phyloP scores from a whole-genome alignment of 768 basidiomycete species.

The Trametes elegans region DNA sequence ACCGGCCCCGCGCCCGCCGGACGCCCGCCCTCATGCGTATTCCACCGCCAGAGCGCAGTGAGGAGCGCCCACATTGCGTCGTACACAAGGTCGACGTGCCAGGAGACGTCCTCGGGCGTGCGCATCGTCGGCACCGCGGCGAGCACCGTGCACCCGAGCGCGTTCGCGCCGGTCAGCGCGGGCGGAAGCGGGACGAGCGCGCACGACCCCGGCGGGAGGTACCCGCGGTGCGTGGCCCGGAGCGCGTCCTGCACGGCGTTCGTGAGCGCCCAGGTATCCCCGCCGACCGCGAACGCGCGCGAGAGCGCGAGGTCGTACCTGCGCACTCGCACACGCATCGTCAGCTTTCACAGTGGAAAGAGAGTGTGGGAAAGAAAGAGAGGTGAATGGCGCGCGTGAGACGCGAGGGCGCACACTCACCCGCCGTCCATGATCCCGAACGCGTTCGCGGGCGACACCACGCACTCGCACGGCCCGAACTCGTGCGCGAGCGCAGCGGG shows the following conservation, averaged over 20 bases:
- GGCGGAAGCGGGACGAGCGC: constrained; percentile 18
- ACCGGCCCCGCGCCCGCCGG: constrained; percentile 7
- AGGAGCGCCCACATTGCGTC: constrained; percentile 23
- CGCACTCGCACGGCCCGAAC: constrained; percentile 16
- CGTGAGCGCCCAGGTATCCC: constrained; percentile 18
- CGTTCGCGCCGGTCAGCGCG: constrained; percentile 15
- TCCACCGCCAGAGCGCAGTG: constrained; percentile 18
- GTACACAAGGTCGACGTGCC: constrained; percentile 23
- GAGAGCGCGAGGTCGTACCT: constrained; percentile 24
- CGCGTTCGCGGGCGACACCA: constrained; percentile 24
- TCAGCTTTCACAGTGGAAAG: not conserved
- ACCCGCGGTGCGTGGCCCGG: constrained; percentile 10
- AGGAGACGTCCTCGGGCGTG: constrained; percentile 18
- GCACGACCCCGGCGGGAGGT: constrained; percentile 20
- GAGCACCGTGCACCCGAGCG: constrained; percentile 15
- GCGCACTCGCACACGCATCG: too few species aligned
- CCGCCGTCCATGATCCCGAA: constrained; percentile 26
- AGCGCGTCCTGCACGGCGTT: constrained; percentile 18
- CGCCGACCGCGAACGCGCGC: constrained; percentile 12
- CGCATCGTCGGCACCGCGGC: constrained; percentile 24
- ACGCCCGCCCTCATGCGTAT: constrained; percentile 7
- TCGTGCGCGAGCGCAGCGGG: constrained; percentile 4
- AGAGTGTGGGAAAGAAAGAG: too few species aligned
- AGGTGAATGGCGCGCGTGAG: too few species aligned
- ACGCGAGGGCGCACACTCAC: not conserved